A percentile compares a stretch with the other conserved stretches of the same genome.
Conservation (phyloP, 2,329 filamentous ascomycete species). For the Hansfordia pulvinata region DNA sequence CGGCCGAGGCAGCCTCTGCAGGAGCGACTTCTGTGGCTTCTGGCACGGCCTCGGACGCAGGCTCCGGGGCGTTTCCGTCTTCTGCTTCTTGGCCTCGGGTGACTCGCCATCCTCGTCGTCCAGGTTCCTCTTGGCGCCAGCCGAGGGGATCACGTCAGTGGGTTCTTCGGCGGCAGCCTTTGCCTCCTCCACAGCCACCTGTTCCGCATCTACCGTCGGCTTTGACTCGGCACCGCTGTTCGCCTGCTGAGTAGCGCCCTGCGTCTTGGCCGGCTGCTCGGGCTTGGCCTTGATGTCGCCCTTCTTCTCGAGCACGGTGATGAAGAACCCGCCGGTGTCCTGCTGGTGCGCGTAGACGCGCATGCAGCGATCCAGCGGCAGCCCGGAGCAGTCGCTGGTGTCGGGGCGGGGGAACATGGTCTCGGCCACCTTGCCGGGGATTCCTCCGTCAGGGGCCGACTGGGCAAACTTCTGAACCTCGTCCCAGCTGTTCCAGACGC, state of each 20-base stretch:
- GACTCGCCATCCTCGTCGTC: slow-evolving; percentile 20
- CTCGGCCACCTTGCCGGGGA: slow-evolving; percentile 57
- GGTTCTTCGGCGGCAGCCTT: slow-evolving; percentile 16
- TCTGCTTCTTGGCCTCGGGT: slow-evolving; percentile 32
- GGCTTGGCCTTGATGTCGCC: slow-evolving; percentile 69
- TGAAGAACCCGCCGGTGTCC: slow-evolving; percentile 96
- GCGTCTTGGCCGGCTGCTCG: slow-evolving; percentile 42
- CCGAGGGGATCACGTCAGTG: slow-evolving; percentile 17
- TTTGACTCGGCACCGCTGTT: slow-evolving; percentile 8
- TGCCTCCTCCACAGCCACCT: slow-evolving; percentile 19
- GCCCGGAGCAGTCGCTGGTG: slow-evolving; percentile 36
- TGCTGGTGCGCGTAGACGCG: slow-evolving; percentile 90
- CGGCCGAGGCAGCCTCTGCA: slow-evolving; percentile 4
- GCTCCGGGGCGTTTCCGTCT: slow-evolving; percentile 18
- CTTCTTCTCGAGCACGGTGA: slow-evolving; percentile 86
- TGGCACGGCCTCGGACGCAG: slow-evolving; percentile 7
- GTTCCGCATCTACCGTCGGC: slow-evolving; percentile 24
- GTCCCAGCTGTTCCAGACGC: slow-evolving; percentile 69
- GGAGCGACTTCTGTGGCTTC: slow-evolving; percentile 7
- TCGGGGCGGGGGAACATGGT: slow-evolving; percentile 69
- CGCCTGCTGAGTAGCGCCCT: slow-evolving; percentile 6
- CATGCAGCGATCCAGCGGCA: slow-evolving; percentile 84
- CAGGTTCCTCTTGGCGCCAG: slow-evolving; percentile 18
- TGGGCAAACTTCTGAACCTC: slow-evolving; percentile 62
- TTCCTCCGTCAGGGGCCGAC: slow-evolving; percentile 39